Base-by-base conservation (phyloP, 2,329 filamentous ascomycete genomes). In the Colletotrichum neosansevieriae region DNA sequence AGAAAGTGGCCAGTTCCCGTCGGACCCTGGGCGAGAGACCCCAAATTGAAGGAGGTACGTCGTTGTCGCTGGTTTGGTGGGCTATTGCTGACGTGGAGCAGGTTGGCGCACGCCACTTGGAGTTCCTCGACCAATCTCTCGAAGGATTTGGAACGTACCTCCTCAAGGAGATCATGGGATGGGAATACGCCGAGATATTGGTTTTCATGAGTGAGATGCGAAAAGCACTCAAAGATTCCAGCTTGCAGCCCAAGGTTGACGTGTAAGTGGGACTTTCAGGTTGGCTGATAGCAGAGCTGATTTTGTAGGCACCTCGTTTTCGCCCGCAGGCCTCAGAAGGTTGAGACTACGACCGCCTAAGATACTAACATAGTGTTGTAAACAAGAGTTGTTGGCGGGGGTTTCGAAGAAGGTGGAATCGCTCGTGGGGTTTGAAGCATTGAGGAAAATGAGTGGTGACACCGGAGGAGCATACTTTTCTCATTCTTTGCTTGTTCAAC, bases 71-170 rank as follows among this genome's bases (percentile, higher is more conserved):
- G 24, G 24, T 5, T 24, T 24, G 24, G 24, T 24, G 24, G 24
- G 24, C 24, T 24, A 5, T 24, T 24, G 24, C 24, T 24, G 24
- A 24, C 24, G 4, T 24, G 24, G 5, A n/a, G 15, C 3, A 50
- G 47, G 47, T 50, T 0, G 71, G 69, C 6, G 6, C 61, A 0
- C 73, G 69, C 44, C 73, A 71, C 6, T 64, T 73, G 3, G 59
- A 68, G 9, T 74, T 73, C 11, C 57, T 72, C 6, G 73, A 75
- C 3, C 57, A 73, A 34, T 72, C 70, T n/a, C 54, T 76, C 3
- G 75, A 76, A 17, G 75, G 75, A 0, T 79, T 78, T 49, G 76
- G 68, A 0, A 51, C 72, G 1, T 74, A 74, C 5, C 69, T 76
- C 0, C 45, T 75, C 4, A 73, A 73, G 6, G 72, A 79, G 45